A percentile compares a stretch with the other conserved stretches of the same genome.
phyloP scores from a whole-genome alignment of 2,329 filamentous ascomycete genomes.

The Fusarium papillatum region DNA sequence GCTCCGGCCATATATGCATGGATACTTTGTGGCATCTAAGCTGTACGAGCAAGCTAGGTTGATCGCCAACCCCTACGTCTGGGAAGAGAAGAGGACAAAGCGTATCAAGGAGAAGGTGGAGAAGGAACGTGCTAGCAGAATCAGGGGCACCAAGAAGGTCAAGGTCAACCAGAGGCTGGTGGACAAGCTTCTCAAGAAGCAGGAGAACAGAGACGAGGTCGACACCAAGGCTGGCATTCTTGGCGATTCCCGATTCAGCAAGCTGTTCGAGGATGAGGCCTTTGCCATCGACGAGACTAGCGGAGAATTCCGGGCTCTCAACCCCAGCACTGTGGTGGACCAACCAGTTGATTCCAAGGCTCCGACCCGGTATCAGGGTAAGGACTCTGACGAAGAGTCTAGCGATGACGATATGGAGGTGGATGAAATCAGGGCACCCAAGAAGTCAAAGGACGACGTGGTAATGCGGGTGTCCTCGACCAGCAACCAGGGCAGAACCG shows the following conservation, averaged over 20 bases:
- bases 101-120: conserved; percentile 95
- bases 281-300: conserved; percentile 93
- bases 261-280: conserved; percentile 92
- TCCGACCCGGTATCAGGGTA: conserved; percentile 52
- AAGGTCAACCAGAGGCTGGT: conserved; percentile 93
- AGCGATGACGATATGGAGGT: conserved; percentile 56
- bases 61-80: conserved; percentile 94
- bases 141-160: conserved; percentile 95
- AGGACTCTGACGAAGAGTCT: conserved; percentile 59
- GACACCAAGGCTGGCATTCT: conserved; percentile 77
- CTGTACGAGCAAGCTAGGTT: conserved; percentile 95
- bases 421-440: conserved; percentile 36
- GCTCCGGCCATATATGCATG: conserved; percentile 97
- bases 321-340: conserved; percentile 80
- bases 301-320: conserved; percentile 88
- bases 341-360: conserved; percentile 51
- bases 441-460: conserved; percentile 54
- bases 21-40: conserved; percentile 96
- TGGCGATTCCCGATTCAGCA: conserved; percentile 87
- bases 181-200: conserved; percentile 78
- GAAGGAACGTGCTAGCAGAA: conserved; percentile 95
- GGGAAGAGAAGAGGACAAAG: conserved; percentile 93
- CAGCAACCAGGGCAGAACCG: conserved; percentile 70
- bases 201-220: conserved; percentile 70
- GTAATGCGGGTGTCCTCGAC: conserved; percentile 79